A percentile compares a stretch with the other conserved stretches of the same genome.
phyloP scores from a whole-genome alignment of 306 rosid species.

The Quercus alba region DNA sequence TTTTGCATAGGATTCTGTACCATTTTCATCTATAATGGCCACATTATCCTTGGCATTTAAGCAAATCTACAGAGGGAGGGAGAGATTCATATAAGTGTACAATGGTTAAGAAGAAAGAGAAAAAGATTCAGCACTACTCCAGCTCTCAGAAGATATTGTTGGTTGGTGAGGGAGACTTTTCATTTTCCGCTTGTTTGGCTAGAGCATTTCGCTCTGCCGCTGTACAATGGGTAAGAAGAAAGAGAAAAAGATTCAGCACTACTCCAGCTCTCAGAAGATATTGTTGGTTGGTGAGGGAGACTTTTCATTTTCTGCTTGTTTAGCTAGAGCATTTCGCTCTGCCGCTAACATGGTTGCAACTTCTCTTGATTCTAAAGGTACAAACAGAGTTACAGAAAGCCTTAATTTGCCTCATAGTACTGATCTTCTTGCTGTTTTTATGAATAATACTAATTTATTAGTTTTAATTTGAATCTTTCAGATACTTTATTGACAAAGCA shows the following conservation, averaged over 20 bases:
- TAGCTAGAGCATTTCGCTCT: constrained; percentile 20
- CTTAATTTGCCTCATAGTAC: background rate
- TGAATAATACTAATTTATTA: background rate
- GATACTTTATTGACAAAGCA: background rate
- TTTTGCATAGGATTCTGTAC: too few relatives aligned
- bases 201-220: constrained; percentile 12
- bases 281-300: constrained; percentile 34
- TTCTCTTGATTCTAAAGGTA: constrained; percentile 22
- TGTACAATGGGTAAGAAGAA: background rate
- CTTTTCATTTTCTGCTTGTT: constrained; percentile 34
- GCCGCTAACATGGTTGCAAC: constrained; percentile 30
- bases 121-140: constrained; percentile 8
- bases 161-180: constrained; percentile 35
- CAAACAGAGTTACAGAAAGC: background rate
- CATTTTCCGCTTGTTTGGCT: constrained; percentile 34
- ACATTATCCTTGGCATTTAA: too few relatives aligned
- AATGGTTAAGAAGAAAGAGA: background rate
- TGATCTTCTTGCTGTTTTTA: background rate
- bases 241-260: constrained; percentile 17
- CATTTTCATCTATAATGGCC: too few relatives aligned
- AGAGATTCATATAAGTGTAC: background rate
- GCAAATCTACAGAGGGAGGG: background rate
- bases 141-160: constrained; percentile 26
- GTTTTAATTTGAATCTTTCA: background rate
- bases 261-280: constrained; percentile 18